Conservation (phyloP, 306 rosid species). For the Carpinus fangiana region DNA sequence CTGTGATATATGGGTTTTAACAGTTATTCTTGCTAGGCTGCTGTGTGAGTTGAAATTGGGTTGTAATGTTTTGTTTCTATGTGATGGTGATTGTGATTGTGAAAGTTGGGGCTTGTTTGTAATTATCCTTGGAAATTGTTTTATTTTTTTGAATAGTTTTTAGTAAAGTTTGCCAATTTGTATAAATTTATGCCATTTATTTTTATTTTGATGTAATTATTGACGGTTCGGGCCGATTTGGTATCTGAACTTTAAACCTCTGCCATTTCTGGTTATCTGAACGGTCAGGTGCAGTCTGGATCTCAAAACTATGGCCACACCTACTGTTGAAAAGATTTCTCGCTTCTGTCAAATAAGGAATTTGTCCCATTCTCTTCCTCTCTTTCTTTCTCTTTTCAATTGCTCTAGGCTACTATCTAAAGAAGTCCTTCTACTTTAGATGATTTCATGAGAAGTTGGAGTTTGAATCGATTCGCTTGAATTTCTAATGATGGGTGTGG, state of each 20-base stretch:
- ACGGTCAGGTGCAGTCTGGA: neutral
- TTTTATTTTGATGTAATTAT: too few relatives aligned
- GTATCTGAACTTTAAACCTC: neutral
- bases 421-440: constrained; percentile 19
- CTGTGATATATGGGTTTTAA: neutral
- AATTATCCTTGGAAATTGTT: neutral
- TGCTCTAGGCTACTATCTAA: too few relatives aligned
- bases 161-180: neutral
- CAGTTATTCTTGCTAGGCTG: neutral
- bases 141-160: neutral
- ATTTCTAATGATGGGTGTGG: constrained; percentile 49
- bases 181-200: neutral
- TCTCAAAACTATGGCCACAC: neutral
- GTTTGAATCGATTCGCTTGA: constrained; percentile 27
- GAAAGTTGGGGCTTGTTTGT: too few relatives aligned
- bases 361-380: neutral
- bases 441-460: constrained; percentile 29
- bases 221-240: too few relatives aligned
- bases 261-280: neutral
- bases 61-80: neutral
- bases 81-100: neutral
- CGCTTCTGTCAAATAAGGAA: constrained; percentile 3
- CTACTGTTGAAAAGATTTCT: neutral
- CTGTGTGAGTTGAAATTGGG: neutral
- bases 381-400: neutral